A percentile compares a stretch with the other conserved stretches of the same genome.
phyloP scores from a whole-genome alignment of 169 alveolate genomes.

The Plasmodium vinckei region DNA sequence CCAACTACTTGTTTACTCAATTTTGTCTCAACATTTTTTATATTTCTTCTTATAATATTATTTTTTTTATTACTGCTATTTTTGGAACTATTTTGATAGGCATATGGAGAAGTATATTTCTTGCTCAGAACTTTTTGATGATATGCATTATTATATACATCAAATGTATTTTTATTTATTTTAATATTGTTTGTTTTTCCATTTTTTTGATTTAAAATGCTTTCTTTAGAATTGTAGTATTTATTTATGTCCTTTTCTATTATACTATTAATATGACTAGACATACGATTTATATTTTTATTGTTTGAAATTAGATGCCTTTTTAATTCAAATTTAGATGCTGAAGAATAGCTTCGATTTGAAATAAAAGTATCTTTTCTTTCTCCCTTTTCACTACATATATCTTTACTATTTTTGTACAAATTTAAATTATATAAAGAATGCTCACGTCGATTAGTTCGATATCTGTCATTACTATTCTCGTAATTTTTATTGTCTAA shows the following conservation, averaged over 20 bases:
- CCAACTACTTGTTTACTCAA: neutral
- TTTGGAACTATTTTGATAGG: conserved; percentile 4
- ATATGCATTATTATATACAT: conserved; percentile 20
- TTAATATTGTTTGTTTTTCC: neutral
- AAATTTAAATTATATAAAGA: neutral
- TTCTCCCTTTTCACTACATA: neutral
- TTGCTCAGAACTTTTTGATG: conserved; percentile 43
- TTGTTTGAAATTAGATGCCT: conserved; percentile 42
- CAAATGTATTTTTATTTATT: neutral
- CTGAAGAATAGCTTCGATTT: conserved; percentile 44
- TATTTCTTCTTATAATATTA: neutral
- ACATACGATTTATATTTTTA: conserved; percentile 27
- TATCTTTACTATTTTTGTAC: neutral
- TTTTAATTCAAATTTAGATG: conserved; percentile 42
- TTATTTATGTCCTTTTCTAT: conserved; percentile 42
- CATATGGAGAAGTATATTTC: conserved; percentile 59
- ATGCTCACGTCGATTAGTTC: neutral
- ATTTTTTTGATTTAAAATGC: conserved; percentile 14
- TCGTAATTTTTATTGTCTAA: neutral
- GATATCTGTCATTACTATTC: neutral
- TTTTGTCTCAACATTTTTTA: neutral
- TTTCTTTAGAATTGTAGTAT: conserved; percentile 34
- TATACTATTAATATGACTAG: conserved; percentile 39
- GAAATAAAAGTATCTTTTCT: conserved; percentile 8
- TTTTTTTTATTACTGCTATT: neutral